Percentiles rank a stretch among this genome's conserved stretches.
These are phyloP conservation scores for Cyclotella kingstonii DNA, from an alignment of 108 stramenopile species.

Conservation along the genomic window DNA sequence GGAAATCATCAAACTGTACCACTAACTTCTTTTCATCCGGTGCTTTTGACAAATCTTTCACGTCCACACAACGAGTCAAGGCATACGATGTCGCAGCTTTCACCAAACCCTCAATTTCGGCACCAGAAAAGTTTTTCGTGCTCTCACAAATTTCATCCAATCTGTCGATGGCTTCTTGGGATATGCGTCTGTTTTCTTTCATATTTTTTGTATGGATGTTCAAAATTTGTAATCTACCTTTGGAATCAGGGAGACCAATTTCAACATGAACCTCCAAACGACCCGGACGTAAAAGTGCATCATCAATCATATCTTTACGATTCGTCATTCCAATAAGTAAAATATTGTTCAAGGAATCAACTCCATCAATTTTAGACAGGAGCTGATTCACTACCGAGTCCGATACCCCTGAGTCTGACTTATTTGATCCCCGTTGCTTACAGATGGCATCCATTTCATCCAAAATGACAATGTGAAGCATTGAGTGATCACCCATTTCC, in stretches of 20 bases:
- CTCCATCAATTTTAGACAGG: conserved; percentile 98
- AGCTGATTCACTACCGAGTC: conserved; percentile 99
- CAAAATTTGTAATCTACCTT: conserved; percentile 95
- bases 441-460: conserved; percentile 99
- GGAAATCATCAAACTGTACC: conserved; percentile 85
- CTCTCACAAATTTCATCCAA: conserved; percentile 79
- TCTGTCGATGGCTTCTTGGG: conserved; percentile 73
- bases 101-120: conserved; percentile 97
- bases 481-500: conserved; percentile 90
- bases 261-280: conserved; percentile 98
- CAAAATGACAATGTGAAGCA: conserved; percentile 98
- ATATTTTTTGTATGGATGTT: conserved; percentile 95
- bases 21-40: conserved; percentile 84
- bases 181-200: conserved; percentile 82
- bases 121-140: conserved; percentile 98
- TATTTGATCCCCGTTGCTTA: conserved; percentile 89
- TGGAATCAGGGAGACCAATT: conserved; percentile 93
- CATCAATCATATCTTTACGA: conserved; percentile 99
- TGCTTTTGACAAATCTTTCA: conserved; percentile 89
- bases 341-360: conserved; percentile 98
- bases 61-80: conserved; percentile 85
- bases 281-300: conserved; percentile 97
- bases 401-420: conserved; percentile 92
- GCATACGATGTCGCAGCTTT: conserved; percentile 97
- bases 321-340: conserved; percentile 99